Evolutionary conservation across 441 rosid genomes (phyloP).

Genomic region (Pelargonium fulgidum): DNA sequence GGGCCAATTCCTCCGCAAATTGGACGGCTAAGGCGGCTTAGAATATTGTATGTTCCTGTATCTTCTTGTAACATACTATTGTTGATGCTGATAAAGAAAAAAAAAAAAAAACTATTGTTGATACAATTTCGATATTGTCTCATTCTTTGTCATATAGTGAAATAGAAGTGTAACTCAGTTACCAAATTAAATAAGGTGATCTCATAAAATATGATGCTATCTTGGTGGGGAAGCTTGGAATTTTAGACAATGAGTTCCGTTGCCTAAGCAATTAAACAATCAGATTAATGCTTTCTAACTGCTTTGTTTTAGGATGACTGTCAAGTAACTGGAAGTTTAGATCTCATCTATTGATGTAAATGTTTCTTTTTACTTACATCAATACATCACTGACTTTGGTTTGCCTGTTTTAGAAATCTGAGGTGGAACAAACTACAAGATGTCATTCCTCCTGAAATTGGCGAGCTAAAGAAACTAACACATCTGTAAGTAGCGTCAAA

Average conservation of each 20-base stretch:
- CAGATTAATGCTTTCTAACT: too few relatives aligned
- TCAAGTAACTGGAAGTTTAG: too few relatives aligned
- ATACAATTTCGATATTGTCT: too few relatives aligned
- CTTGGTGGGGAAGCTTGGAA: not conserved
- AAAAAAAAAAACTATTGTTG: too few relatives aligned
- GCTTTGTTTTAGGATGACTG: too few relatives aligned
- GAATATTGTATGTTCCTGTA: conserved; percentile 52
- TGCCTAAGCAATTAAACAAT: too few relatives aligned
- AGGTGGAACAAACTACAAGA: conserved; percentile 98
- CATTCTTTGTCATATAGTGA: not conserved
- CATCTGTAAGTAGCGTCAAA: conserved; percentile 58
- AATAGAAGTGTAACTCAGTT: not conserved
- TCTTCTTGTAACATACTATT: not conserved
- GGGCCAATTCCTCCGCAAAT: conserved; percentile 79
- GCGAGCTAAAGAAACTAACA: conserved; percentile 81
- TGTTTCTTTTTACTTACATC: not conserved
- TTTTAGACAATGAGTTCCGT: too few relatives aligned
- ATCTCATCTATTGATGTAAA: not conserved
- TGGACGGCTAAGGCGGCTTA: conserved; percentile 71
- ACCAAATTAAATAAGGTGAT: not conserved
- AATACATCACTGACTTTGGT: conserved; percentile 9
- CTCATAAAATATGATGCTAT: not conserved
- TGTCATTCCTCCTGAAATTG: conserved; percentile 81
- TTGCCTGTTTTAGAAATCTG: conserved; percentile 51
- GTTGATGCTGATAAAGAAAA: too few relatives aligned